Conservation (phyloP, 179 eudicot species). For the Dionaea muscipula region DNA sequence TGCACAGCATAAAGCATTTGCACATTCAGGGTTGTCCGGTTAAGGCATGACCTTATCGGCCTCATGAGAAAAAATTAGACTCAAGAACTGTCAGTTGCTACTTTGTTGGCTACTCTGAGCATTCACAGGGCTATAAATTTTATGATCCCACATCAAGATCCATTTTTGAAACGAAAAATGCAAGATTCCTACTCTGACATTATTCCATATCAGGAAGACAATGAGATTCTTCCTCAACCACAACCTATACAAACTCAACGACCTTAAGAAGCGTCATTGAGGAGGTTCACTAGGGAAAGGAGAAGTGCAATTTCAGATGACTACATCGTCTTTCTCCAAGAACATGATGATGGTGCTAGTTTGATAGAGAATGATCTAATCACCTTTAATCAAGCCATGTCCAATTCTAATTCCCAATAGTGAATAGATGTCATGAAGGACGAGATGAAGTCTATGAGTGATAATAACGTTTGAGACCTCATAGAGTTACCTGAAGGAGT, state of each 20-base stretch:
- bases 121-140: neutral
- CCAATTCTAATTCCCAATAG: neutral
- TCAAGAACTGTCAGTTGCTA: neutral
- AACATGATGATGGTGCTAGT: neutral
- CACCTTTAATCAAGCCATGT: constrained; percentile 1
- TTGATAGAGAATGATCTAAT: neutral
- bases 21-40: constrained; percentile 4
- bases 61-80: constrained; percentile 2
- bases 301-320: constrained; percentile 1
- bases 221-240: too few relatives aligned
- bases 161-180: neutral
- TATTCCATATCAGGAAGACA: too few relatives aligned
- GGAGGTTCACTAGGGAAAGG: neutral
- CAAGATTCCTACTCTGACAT: neutral
- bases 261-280: too few relatives aligned
- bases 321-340: neutral
- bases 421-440: constrained; percentile 6
- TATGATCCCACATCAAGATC: neutral
- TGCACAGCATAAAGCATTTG: constrained; percentile 1
- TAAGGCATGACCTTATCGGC: neutral
- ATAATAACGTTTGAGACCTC: constrained; percentile 10
- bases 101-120: constrained; percentile 1
- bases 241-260: too few relatives aligned
- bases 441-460: neutral
- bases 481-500: constrained; percentile 3